Base-by-base conservation (phyloP, 108 stramenopile species). In the Conticribra guillardii region DNA sequence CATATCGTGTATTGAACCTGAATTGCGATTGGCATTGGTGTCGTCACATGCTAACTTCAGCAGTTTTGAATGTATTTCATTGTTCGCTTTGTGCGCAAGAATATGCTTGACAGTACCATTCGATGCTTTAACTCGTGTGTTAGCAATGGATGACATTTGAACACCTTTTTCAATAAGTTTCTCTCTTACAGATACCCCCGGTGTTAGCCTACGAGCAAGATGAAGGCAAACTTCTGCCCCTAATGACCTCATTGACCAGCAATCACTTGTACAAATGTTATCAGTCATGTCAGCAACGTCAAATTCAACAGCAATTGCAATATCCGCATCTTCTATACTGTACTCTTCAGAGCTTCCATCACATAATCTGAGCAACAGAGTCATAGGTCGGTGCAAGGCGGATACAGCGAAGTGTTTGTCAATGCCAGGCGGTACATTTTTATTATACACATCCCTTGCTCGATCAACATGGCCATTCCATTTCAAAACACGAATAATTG, bases 401-500 rank as follows among this genome's bases (percentile, higher is more conserved):
- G 68, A 67, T 11, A 69, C 45, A 26, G 60, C 59, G 44, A 69
- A 69, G 32, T 76, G 67, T 26, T 24, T 33, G 37, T 46, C 68
- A 21, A 58, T 70, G 0, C 45, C 74, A 41, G 47, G 60, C 28
- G 74, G 60, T 28, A 32, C 48, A 26, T 32, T 54, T 24, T 69
- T 5, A 7, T 48, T 21, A 31, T 69, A 76, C n/a, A 76, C 27
- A 22, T 61, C 60, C 49, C 68, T 69, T 54, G 74, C 68, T 24
- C 30, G 60, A 18, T 76, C 74, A n/a, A 66, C 68, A 29, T 61
- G 59, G n/a, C 60, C 60, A 54, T 62, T 76, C 59, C 58, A 76
- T 48, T 76, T 76, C 34, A 76, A 69, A 0, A 76, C 74, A 24
- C 74, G 59, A 24, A 76, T 69, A 19, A 76, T 26, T 17, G 68